Conservation (phyloP, 306 rosid species). For the Trifolium subterraneum region DNA sequence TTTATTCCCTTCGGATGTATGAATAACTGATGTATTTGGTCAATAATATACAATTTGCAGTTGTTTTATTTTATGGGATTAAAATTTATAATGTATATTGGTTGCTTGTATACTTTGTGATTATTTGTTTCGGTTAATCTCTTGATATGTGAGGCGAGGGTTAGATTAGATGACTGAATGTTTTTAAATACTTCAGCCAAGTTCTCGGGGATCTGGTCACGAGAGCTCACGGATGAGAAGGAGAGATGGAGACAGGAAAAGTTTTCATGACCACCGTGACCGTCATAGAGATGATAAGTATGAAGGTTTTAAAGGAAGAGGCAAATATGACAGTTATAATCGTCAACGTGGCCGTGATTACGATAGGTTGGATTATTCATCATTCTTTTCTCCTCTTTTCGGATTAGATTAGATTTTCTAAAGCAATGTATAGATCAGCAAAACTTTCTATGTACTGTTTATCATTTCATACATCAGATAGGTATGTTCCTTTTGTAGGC, state of each 20-base stretch:
- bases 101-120: neutral
- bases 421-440: neutral
- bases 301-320: slow-evolving; percentile 60
- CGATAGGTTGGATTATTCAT: slow-evolving; percentile 58
- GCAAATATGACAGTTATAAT: slow-evolving; percentile 44
- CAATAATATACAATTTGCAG: neutral
- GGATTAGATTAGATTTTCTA: neutral
- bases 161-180: slow-evolving; percentile 36
- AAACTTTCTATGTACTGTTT: neutral
- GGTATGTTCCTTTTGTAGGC: slow-evolving; percentile 47
- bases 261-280: slow-evolving; percentile 45
- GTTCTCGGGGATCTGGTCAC: slow-evolving; percentile 55
- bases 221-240: slow-evolving; percentile 58
- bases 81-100: neutral
- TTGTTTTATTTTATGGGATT: slow-evolving; percentile 12
- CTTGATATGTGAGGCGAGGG: slow-evolving; percentile 1
- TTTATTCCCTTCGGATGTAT: too few relatives aligned
- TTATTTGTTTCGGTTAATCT: slow-evolving; percentile 14
- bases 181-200: slow-evolving; percentile 50
- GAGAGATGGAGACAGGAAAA: slow-evolving; percentile 55
- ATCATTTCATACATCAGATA: slow-evolving; percentile 21
- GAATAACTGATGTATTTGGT: too few relatives aligned
- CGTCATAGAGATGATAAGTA: slow-evolving; percentile 53
- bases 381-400: slow-evolving; percentile 4
- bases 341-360: slow-evolving; percentile 49